Conservation (phyloP, 2,329 filamentous ascomycete species). For the Calonectria crousiana region DNA sequence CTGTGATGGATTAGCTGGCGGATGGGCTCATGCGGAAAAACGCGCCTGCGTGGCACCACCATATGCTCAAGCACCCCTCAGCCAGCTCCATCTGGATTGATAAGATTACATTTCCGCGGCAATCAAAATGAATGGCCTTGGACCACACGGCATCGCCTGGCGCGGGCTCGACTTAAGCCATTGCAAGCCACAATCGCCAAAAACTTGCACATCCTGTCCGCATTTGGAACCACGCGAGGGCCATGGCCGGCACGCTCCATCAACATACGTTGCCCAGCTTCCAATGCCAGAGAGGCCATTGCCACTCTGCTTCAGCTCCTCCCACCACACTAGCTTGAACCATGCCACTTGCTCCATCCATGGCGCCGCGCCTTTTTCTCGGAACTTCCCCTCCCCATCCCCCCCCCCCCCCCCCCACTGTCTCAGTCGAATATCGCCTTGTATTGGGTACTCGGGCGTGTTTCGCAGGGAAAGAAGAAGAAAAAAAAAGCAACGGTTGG, state of each 20-base stretch:
- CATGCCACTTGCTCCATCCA: not conserved
- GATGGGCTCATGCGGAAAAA: not conserved
- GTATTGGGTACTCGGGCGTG: slow-evolving; percentile 14
- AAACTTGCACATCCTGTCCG: slow-evolving; percentile 29
- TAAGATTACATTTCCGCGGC: not conserved
- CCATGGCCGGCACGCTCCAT: not conserved
- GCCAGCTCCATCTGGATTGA: not conserved
- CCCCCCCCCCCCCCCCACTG: not conserved
- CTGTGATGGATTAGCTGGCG: not conserved
- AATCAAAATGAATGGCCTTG: not conserved
- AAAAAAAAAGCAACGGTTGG: not conserved
- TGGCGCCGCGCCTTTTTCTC: slow-evolving; percentile 13
- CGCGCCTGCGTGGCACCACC: not conserved
- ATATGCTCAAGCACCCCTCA: not conserved
- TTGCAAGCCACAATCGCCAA: slow-evolving; percentile 34
- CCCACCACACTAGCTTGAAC: slow-evolving; percentile 6
- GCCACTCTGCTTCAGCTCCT: slow-evolving; percentile 3
- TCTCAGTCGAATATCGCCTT: slow-evolving; percentile 17
- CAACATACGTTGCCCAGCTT: not conserved
- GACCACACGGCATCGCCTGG: slow-evolving; percentile 22
- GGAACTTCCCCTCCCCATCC: not conserved
- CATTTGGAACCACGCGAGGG: slow-evolving; percentile 5
- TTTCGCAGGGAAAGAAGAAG: not conserved
- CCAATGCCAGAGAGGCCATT: not conserved
- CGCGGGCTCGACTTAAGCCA: slow-evolving; percentile 30